Evolutionary conservation across 495 filamentous ascomycete species (phyloP).

Genomic region (Wilcoxina mikolae): DNA sequence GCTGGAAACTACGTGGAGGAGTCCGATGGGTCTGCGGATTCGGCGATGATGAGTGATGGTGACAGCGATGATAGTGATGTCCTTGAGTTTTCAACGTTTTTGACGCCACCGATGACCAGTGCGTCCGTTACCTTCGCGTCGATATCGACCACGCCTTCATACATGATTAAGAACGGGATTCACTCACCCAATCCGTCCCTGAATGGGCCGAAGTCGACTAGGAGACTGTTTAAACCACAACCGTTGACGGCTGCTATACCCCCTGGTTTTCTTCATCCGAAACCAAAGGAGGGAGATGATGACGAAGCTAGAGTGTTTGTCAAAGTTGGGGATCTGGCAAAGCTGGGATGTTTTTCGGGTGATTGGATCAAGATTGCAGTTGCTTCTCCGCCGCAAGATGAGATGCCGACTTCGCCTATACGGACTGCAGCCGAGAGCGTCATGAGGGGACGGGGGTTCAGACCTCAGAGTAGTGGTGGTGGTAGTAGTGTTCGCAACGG

Average conservation of each 20-base stretch:
- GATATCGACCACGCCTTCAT: constrained; percentile 17
- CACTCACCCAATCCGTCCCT: constrained; percentile 31
- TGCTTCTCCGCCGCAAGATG: constrained; percentile 39
- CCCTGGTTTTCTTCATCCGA: constrained; percentile 67
- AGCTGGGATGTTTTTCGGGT: constrained; percentile 87
- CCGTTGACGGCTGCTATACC: constrained; percentile 58
- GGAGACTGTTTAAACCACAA: constrained; percentile 62
- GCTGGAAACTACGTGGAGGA: constrained; percentile 40
- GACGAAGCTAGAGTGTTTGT: constrained; percentile 82
- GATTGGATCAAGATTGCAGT: constrained; percentile 83
- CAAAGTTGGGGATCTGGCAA: constrained; percentile 66
- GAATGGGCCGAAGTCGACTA: constrained; percentile 17
- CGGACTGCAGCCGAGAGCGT: constrained; percentile 23
- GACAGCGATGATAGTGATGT: constrained; percentile 41
- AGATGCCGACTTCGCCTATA: constrained; percentile 12
- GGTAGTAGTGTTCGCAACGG: constrained; percentile 12
- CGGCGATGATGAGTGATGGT: constrained; percentile 34
- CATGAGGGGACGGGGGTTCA: constrained; percentile 32
- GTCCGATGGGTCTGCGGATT: constrained; percentile 3
- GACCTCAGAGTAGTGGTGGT: constrained; percentile 25
- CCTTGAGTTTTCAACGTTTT: constrained; percentile 60
- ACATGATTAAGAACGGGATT: constrained; percentile 19
- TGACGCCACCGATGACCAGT: constrained; percentile 44
- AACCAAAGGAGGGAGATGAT: constrained; percentile 59
- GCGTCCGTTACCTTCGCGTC: constrained; percentile 48